Conservation (phyloP, 805 yeast genomes). For the Myxozyma udenii region DNA sequence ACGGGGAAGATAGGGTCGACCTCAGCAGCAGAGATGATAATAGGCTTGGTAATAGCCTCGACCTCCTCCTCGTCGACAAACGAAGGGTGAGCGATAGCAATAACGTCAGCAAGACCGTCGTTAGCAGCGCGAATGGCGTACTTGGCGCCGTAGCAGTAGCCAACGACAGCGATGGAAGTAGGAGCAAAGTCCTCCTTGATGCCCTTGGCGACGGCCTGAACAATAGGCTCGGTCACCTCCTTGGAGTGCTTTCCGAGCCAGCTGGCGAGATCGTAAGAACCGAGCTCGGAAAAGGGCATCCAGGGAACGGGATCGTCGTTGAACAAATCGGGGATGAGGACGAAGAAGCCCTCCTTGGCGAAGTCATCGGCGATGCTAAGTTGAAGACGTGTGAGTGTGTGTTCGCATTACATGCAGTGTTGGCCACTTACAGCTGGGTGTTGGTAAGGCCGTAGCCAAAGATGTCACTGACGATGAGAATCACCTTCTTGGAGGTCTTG, state of each 20-base stretch:
- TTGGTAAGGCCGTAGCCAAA: conserved; percentile 62
- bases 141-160: conserved; percentile 86
- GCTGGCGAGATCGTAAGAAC: conserved; percentile 31
- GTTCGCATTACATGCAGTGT: too few species aligned
- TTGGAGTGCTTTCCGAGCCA: conserved; percentile 59
- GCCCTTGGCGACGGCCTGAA: conserved; percentile 47
- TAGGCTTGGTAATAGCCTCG: conserved; percentile 56
- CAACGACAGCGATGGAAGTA: conserved; percentile 55
- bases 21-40: conserved; percentile 70
- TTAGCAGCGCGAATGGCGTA: conserved; percentile 54
- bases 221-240: conserved; percentile 49
- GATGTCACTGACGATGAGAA: conserved; percentile 63
- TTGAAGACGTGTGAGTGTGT: too few species aligned
- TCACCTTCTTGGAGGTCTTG: conserved; percentile 49
- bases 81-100: conserved; percentile 84
- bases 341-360: conserved; percentile 61
- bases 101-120: conserved; percentile 47
- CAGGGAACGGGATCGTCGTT: conserved; percentile 50
- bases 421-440: conserved; percentile 41
- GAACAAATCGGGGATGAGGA: conserved; percentile 73
- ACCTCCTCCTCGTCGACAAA: conserved; percentile 65
- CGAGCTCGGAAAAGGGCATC: conserved; percentile 26
- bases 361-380: conserved; percentile 46
- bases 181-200: conserved; percentile 49
- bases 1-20: conserved; percentile 58